Base-by-base conservation (phyloP, 2,329 filamentous ascomycete species). In the Cadophora sp. region DNA sequence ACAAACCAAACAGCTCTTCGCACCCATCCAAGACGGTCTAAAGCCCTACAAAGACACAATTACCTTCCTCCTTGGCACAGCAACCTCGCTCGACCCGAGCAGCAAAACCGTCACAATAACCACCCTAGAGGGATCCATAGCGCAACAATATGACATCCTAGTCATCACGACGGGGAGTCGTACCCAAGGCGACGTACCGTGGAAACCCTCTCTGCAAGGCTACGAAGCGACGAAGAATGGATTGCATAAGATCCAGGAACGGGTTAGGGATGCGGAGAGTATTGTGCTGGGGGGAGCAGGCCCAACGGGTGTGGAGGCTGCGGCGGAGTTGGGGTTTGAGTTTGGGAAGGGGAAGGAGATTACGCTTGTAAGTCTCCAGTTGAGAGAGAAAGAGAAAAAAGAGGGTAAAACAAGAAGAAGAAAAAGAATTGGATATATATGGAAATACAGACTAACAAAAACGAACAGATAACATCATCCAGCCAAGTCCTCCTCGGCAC, bases 41-140 rank as follows among this genome's bases (percentile, higher is more conserved):
- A 74, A 79, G 24, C 76, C 81, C 48, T 87, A 86, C 71, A 63
- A 77, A 3, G 76, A 76, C 30, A 78, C 80, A 61, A 87, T 87
- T 69, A 56, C 63, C 2, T 82, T 84, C 58, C 56, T 83, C 8
- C 77, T 81, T 1, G 83, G 79, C 5, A 77, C 71, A 0, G 82
- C 77, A 1, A 76, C 69, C 0, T 59, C 66, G 0, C 69, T 82
- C 3, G 76, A 81, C 36, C 73, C 77, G 22, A 53, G 59, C 4
- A 62, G 65, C 1, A 79, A 80, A 2, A 76, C 62, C 0, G 74
- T 84, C 0, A 71, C 64, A 4, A 65, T 82, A 5, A 64, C 65
- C 5, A 18, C 68, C 1, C 65, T 50, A 0, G 66, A 60, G 4
- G 66, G 65, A 5, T 59, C 70, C 9, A 70, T 77, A 60, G 67